These are phyloP conservation scores for Scutellaria galericulata DNA, from an alignment of 257 asterid species.

Conservation along the genomic window DNA sequence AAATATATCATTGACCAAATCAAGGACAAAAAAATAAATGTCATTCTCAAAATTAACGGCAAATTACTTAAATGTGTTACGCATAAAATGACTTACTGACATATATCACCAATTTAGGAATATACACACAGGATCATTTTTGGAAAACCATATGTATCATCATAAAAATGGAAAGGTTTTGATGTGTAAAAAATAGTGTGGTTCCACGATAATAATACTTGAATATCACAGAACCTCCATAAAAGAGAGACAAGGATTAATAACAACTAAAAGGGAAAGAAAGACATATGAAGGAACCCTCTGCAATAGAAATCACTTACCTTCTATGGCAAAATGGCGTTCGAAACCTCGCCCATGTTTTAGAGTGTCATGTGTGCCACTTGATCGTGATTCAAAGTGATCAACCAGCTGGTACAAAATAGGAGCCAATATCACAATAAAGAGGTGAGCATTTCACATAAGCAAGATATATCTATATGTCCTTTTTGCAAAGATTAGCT, in stretches of 20 bases:
- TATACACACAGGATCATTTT: neutral
- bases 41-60: constrained; percentile 16
- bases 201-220: constrained; percentile 8
- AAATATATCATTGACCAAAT: neutral
- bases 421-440: constrained; percentile 36
- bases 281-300: constrained; percentile 33
- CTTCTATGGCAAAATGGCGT: constrained; percentile 46
- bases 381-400: constrained; percentile 66
- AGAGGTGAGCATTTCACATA: constrained; percentile 27
- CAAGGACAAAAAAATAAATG: constrained; percentile 10
- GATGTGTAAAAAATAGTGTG: neutral
- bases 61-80: neutral
- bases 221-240: constrained; percentile 22
- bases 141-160: neutral
- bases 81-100: neutral
- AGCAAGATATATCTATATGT: neutral
- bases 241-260: neutral
- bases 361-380: constrained; percentile 44
- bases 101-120: neutral
- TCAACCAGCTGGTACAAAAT: constrained; percentile 65
- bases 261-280: constrained; percentile 26
- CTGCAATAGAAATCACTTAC: constrained; percentile 46
- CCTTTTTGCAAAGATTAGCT: constrained; percentile 21
- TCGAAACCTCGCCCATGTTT: constrained; percentile 51
- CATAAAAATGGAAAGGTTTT: neutral